phyloP scores from a whole-genome alignment of 176 grass and related monocot species.

The Microstegium vimineum region DNA sequence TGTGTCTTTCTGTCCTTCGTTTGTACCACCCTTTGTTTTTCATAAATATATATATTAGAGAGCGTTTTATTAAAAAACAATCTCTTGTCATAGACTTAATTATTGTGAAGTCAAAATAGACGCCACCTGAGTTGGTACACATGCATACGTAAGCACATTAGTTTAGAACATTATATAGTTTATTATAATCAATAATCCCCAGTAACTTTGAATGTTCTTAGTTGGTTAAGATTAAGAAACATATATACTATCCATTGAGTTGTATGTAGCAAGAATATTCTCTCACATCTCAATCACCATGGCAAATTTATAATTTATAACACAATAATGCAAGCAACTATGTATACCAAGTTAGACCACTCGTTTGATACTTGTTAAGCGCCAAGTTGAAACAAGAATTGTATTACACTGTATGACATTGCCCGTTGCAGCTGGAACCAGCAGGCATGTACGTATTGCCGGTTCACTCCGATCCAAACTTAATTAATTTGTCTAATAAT shows the following conservation, averaged over 20 bases:
- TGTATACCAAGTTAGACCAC: constrained; percentile 35
- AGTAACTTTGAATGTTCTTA: constrained; percentile 20
- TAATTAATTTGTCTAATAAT: not conserved
- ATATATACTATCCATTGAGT: not conserved
- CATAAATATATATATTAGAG: too few relatives aligned
- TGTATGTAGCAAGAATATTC: constrained; percentile 43
- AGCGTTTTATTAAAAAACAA: too few relatives aligned
- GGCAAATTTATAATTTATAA: not conserved
- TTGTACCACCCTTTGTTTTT: too few relatives aligned
- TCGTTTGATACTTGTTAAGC: constrained; percentile 14
- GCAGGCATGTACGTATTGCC: not conserved
- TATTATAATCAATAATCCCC: not conserved
- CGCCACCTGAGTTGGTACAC: constrained; percentile 9
- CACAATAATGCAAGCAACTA: constrained; percentile 11
- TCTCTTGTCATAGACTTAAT: constrained; percentile 16
- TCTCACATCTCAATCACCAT: constrained; percentile 17
- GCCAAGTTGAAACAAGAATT: constrained; percentile 4
- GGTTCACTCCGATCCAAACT: constrained; percentile 14
- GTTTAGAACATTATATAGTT: not conserved
- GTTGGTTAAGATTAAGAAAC: not conserved
- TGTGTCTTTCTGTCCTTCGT: too few relatives aligned
- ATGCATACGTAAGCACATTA: not conserved
- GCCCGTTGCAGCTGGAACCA: not conserved
- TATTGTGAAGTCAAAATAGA: constrained; percentile 20
- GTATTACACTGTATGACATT: not conserved